Percentiles rank a stretch among this genome's conserved stretches.
phyloP scores from a whole-genome alignment of 2,329 filamentous ascomycete species.

The Pestalotiopsis sp. region DNA sequence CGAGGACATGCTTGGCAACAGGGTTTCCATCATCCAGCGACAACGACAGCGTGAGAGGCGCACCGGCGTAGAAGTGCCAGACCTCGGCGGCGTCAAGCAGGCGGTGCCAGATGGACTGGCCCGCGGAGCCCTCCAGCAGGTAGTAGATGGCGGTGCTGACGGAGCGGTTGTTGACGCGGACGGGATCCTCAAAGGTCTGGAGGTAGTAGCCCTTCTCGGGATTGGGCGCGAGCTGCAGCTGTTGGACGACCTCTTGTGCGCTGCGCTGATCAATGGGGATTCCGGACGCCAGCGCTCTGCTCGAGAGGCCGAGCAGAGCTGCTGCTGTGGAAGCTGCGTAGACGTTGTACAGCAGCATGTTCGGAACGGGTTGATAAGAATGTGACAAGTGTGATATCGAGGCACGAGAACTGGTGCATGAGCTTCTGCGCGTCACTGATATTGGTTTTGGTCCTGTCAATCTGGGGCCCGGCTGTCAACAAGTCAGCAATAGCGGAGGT shows the following conservation, averaged over 20 bases:
- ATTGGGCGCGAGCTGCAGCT: constrained; percentile 46
- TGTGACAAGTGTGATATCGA: not conserved
- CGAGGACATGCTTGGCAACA: constrained; percentile 38
- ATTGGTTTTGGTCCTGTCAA: not conserved
- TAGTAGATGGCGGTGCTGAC: constrained; percentile 57
- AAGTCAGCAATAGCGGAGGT: not conserved
- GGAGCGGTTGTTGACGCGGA: constrained; percentile 37
- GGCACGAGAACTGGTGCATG: not conserved
- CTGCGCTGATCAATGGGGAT: constrained; percentile 29
- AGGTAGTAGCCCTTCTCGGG: constrained; percentile 52
- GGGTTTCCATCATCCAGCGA: constrained; percentile 45
- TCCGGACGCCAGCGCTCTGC: not conserved
- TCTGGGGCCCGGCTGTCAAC: not conserved
- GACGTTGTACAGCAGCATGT: not conserved
- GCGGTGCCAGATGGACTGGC: constrained; percentile 52
- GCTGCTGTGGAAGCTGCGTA: not conserved
- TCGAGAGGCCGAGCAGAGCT: not conserved
- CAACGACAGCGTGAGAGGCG: constrained; percentile 48
- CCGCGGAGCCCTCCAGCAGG: constrained; percentile 39
- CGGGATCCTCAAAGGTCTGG: constrained; percentile 48
- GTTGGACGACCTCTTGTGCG: constrained; percentile 45
- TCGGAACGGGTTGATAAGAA: not conserved
- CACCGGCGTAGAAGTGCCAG: constrained; percentile 59
- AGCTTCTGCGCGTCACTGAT: not conserved
- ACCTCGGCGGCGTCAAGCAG: constrained; percentile 49